These are phyloP conservation scores for Peniophora sp. DNA, from an alignment of 1,284 basidiomycete species.

Conservation along the genomic window DNA sequence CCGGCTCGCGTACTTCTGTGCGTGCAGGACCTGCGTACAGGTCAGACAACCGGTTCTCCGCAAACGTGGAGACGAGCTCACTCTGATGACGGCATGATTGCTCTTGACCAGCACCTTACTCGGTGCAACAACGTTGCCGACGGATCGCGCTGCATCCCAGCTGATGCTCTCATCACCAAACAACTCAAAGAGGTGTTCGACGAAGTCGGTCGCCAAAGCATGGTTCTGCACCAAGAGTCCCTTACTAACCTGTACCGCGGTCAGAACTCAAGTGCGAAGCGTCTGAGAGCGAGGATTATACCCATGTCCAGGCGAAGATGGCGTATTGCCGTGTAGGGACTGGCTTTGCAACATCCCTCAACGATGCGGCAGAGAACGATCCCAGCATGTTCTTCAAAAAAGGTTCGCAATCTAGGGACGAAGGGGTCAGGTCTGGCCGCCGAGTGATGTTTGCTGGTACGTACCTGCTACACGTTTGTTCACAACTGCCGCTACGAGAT, in stretches of 20 bases:
- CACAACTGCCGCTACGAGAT: slow-evolving; percentile 59
- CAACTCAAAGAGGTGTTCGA: slow-evolving; percentile 60
- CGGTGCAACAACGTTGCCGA: slow-evolving; percentile 57
- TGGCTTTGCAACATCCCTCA: slow-evolving; percentile 23
- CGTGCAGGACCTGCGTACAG: slow-evolving; percentile 61
- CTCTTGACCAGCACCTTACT: slow-evolving; percentile 66
- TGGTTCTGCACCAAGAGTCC: slow-evolving; percentile 75
- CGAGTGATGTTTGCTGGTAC: slow-evolving; percentile 4
- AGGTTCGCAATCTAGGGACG: slow-evolving; percentile 14
- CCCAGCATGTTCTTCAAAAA: slow-evolving; percentile 16
- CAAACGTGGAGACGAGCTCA: slow-evolving; percentile 21
- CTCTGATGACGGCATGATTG: slow-evolving; percentile 73
- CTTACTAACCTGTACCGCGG: slow-evolving; percentile 53
- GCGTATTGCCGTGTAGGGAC: slow-evolving; percentile 40
- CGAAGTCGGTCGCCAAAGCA: slow-evolving; percentile 44
- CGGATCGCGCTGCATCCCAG: slow-evolving; percentile 64
- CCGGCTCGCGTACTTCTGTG: slow-evolving; percentile 75
- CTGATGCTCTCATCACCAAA: slow-evolving; percentile 55
- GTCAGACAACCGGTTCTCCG: not conserved
- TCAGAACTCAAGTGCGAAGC: slow-evolving; percentile 6
- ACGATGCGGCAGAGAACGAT: slow-evolving; percentile 38
- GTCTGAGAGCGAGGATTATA: slow-evolving; percentile 23
- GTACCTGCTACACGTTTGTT: slow-evolving; percentile 71
- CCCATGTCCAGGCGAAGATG: slow-evolving; percentile 67
- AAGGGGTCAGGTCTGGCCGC: not conserved